Percentiles rank a stretch among this genome's conserved stretches.
These are phyloP conservation scores for Mycena floridula DNA, from an alignment of 768 basidiomycete species.

Conservation along the genomic window DNA sequence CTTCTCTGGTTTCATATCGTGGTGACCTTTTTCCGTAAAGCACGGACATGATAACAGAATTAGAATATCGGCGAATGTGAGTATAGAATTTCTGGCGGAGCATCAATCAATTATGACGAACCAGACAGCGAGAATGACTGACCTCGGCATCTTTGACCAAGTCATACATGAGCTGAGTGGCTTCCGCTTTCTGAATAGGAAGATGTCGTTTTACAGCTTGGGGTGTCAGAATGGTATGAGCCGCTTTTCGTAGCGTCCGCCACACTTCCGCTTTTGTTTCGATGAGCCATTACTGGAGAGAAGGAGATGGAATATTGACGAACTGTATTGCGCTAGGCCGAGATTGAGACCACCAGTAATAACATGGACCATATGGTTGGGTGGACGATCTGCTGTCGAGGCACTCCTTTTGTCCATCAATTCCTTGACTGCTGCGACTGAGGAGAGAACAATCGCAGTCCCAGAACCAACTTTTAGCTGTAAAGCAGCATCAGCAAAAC, in stretches of 20 bases:
- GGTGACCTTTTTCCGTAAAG: slow-evolving; percentile 12
- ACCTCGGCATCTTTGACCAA: slow-evolving; percentile 22
- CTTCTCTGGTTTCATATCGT: slow-evolving; percentile 8
- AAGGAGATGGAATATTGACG: background rate
- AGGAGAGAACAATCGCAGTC: slow-evolving; percentile 17
- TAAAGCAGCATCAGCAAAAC: background rate
- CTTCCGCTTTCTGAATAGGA: slow-evolving; percentile 3
- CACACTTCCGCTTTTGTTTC: background rate
- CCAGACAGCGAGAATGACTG: slow-evolving; percentile 1
- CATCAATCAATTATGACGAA: background rate
- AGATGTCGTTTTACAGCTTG: slow-evolving; percentile 12
- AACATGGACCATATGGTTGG: slow-evolving; percentile 11
- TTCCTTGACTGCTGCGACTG: slow-evolving; percentile 15
- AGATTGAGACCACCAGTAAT: slow-evolving; percentile 13
- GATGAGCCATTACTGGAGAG: background rate
- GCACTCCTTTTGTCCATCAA: slow-evolving; percentile 20
- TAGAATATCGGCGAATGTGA: slow-evolving; percentile 8
- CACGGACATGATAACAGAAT: slow-evolving; percentile 9
- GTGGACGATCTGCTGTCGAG: slow-evolving; percentile 18
- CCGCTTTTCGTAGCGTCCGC: slow-evolving; percentile 7
- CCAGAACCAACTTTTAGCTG: slow-evolving; percentile 18
- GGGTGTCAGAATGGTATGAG: slow-evolving; percentile 12
- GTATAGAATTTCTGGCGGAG: slow-evolving; percentile 16
- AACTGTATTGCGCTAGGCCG: slow-evolving; percentile 10
- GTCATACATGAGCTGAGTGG: slow-evolving; percentile 22